Percentiles rank a stretch among this genome's conserved stretches.
Evolutionary conservation across 805 yeast species (phyloP).

Genomic region (Lipomyces lipofer): DNA sequence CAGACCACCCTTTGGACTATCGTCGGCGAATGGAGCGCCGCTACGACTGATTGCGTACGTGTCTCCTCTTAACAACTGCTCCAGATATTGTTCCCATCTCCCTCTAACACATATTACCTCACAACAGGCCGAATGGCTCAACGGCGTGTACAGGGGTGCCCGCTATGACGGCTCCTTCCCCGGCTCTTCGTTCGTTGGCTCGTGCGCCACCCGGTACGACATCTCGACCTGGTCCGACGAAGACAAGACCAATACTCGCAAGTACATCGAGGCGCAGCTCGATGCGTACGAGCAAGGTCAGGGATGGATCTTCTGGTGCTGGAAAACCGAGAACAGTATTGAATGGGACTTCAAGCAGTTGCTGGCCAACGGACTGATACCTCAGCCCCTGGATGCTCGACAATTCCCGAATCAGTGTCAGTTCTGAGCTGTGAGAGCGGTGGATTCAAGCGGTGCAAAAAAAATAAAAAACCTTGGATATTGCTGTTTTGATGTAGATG

Average conservation of each 20-base stretch:
- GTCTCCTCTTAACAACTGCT: background rate
- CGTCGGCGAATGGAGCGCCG: constrained; percentile 89
- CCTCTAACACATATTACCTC: background rate
- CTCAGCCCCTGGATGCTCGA: constrained; percentile 70
- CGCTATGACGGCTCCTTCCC: constrained; percentile 68
- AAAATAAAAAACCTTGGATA: too few species aligned
- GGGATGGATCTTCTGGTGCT: constrained; percentile 95
- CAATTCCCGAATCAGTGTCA: constrained; percentile 69
- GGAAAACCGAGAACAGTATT: constrained; percentile 78
- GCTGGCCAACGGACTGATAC: constrained; percentile 62
- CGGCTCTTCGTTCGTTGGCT: constrained; percentile 48
- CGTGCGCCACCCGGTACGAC: constrained; percentile 55
- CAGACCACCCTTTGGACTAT: constrained; percentile 56
- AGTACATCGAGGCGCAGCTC: constrained; percentile 83
- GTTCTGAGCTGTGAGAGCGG: constrained; percentile 30
- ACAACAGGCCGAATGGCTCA: constrained; percentile 75
- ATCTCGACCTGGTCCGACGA: constrained; percentile 58
- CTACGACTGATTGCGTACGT: constrained; percentile 75
- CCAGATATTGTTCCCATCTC: too few species aligned
- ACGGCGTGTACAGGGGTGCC: constrained; percentile 82
- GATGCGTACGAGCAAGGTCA: constrained; percentile 71
- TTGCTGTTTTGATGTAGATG: too few species aligned
- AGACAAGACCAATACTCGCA: constrained; percentile 59
- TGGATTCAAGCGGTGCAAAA: too few species aligned
- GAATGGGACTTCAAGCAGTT: constrained; percentile 85